Evolutionary conservation across 495 filamentous ascomycete genomes (phyloP).

Genomic region (Tuber magnatum): DNA sequence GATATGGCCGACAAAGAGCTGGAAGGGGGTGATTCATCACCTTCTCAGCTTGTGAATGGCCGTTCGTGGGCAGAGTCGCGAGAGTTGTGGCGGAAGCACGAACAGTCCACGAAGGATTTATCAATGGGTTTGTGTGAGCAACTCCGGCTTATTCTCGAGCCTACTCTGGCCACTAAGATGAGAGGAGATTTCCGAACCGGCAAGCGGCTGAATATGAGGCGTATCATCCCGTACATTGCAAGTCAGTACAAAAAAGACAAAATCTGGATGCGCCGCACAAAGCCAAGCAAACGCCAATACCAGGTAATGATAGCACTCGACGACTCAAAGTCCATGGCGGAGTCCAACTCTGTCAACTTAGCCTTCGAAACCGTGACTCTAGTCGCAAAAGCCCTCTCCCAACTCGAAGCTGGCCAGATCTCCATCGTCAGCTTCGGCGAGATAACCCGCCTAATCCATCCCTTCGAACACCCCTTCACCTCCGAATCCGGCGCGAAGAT

Average conservation of each 20-base stretch:
- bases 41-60: conserved; percentile 5
- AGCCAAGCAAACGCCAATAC: conserved; percentile 86
- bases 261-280: conserved; percentile 94
- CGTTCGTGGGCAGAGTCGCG: conserved; percentile 56
- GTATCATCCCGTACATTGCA: conserved; percentile 98
- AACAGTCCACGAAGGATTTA: conserved; percentile 71
- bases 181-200: conserved; percentile 95
- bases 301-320: conserved; percentile 97
- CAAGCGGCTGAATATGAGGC: conserved; percentile 96
- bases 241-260: conserved; percentile 97
- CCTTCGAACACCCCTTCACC: conserved; percentile 74
- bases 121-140: conserved; percentile 85
- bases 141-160: conserved; percentile 87
- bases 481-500: conserved; percentile 73
- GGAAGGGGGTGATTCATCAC: conserved; percentile 51
- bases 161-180: conserved; percentile 90
- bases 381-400: conserved; percentile 70
- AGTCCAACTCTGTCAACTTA: conserved; percentile 51
- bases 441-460: conserved; percentile 77
- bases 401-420: conserved; percentile 89
- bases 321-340: conserved; percentile 85
- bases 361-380: conserved; percentile 90
- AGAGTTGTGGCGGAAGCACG: conserved; percentile 76
- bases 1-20: conserved; percentile 24
- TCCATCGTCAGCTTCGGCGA: conserved; percentile 85